A percentile compares a stretch with the other conserved stretches of the same genome.
These are phyloP conservation scores for Cyberlindnera mississippiensis DNA, from an alignment of 805 yeast genomes.

Conservation along the genomic window DNA sequence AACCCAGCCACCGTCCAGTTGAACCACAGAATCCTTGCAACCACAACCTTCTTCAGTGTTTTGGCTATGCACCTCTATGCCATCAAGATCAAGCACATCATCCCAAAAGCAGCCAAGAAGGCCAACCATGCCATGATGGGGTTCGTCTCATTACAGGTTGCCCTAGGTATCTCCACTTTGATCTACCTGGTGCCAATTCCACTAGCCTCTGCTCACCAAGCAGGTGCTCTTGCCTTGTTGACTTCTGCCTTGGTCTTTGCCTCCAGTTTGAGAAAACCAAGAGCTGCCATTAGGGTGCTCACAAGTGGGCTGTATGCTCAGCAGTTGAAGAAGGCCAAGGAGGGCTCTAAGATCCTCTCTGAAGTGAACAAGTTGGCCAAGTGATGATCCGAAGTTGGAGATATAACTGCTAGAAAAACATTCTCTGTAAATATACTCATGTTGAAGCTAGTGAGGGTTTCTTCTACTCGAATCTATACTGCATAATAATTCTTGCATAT, in stretches of 20 bases:
- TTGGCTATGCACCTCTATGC: slow-evolving; percentile 70
- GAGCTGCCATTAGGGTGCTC: slow-evolving; percentile 37
- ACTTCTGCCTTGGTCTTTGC: slow-evolving; percentile 70
- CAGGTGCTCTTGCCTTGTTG: slow-evolving; percentile 87
- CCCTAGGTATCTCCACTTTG: slow-evolving; percentile 82
- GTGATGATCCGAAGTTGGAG: slow-evolving; percentile 3
- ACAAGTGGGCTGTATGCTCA: slow-evolving; percentile 33
- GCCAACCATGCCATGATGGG: slow-evolving; percentile 74
- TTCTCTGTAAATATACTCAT: background rate
- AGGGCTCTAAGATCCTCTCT: slow-evolving; percentile 32
- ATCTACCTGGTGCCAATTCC: slow-evolving; percentile 88
- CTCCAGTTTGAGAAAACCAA: slow-evolving; percentile 56
- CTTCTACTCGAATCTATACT: too few relatives aligned
- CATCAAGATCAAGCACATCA: slow-evolving; percentile 45
- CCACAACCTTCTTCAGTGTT: slow-evolving; percentile 69
- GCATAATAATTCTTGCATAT: too few relatives aligned
- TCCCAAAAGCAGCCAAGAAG: slow-evolving; percentile 55
- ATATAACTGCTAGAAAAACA: background rate
- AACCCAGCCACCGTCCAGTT: slow-evolving; percentile 96
- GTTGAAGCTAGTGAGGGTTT: too few relatives aligned
- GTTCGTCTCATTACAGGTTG: slow-evolving; percentile 74
- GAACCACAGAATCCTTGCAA: slow-evolving; percentile 82
- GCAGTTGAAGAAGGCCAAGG: slow-evolving; percentile 22
- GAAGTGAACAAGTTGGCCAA: slow-evolving; percentile 34
- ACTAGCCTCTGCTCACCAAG: slow-evolving; percentile 93